phyloP scores from a whole-genome alignment of 1,139 yeast genomes.

The Saccharomyces hybrid region DNA sequence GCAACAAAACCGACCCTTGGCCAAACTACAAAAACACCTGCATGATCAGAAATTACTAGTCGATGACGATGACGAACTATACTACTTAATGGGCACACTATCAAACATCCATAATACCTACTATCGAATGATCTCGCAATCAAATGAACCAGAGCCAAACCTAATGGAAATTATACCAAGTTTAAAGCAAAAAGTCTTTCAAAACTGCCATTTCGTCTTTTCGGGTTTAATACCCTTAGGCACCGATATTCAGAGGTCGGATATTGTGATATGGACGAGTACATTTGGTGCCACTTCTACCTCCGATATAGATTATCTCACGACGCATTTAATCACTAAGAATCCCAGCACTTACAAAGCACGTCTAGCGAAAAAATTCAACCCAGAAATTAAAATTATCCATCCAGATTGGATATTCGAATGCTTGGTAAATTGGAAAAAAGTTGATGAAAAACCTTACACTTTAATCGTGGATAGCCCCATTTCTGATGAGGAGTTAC shows the following conservation, averaged over 20 bases:
- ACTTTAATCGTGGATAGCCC: constrained; percentile 42
- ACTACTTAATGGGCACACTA: constrained; percentile 56
- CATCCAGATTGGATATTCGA: constrained; percentile 90
- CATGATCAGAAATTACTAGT: constrained; percentile 59
- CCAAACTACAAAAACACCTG: constrained; percentile 69
- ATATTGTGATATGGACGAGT: constrained; percentile 85
- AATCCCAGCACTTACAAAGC: constrained; percentile 76
- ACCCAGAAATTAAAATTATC: constrained; percentile 68
- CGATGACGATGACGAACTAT: constrained; percentile 78
- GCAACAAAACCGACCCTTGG: constrained; percentile 63
- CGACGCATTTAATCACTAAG: constrained; percentile 84
- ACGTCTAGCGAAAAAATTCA: constrained; percentile 55
- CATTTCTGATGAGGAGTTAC: constrained; percentile 34
- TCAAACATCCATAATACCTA: constrained; percentile 57
- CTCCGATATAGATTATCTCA: constrained; percentile 60
- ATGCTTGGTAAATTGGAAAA: constrained; percentile 72
- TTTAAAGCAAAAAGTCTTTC: constrained; percentile 60
- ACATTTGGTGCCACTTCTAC: constrained; percentile 89
- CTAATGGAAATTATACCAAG: constrained; percentile 49
- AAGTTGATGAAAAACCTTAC: constrained; percentile 57
- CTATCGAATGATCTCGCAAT: constrained; percentile 35
- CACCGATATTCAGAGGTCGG: constrained; percentile 59
- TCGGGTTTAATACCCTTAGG: constrained; percentile 86
- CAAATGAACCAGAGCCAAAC: constrained; percentile 33
- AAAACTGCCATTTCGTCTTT: constrained; percentile 65